These are phyloP conservation scores for Saccharomycopsis phalli DNA, from an alignment of 1,139 yeast genomes.

Conservation along the genomic window DNA sequence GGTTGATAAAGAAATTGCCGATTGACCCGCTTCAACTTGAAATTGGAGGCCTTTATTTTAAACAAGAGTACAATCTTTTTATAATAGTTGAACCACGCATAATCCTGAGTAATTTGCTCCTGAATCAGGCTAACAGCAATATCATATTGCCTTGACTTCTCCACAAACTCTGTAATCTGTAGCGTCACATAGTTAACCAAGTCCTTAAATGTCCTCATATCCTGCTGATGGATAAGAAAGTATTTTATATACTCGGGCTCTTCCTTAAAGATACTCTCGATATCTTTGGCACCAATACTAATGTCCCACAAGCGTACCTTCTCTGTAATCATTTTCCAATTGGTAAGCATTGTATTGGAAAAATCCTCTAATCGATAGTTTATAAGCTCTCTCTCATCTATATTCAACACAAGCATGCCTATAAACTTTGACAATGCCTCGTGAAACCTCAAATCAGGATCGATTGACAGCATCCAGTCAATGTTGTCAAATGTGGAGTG, in stretches of 20 bases:
- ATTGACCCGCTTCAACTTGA: slow-evolving; percentile 45
- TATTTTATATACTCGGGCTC: neutral
- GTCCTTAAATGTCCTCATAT: neutral
- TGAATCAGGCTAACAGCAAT: slow-evolving; percentile 28
- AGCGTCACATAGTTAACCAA: neutral
- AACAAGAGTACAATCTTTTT: slow-evolving; percentile 52
- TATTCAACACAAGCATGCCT: slow-evolving; percentile 44
- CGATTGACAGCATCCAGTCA: slow-evolving; percentile 49
- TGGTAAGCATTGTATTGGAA: neutral
- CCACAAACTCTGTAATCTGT: neutral
- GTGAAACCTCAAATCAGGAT: slow-evolving; percentile 46
- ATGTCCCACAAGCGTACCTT: neutral
- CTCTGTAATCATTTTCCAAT: too few species aligned
- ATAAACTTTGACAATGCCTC: slow-evolving; percentile 49
- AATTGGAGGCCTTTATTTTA: slow-evolving; percentile 46
- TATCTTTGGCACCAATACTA: neutral
- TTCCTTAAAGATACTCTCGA: neutral
- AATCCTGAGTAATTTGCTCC: slow-evolving; percentile 44
- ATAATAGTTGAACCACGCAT: slow-evolving; percentile 60
- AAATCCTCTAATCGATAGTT: slow-evolving; percentile 32
- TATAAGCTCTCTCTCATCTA: slow-evolving; percentile 48
- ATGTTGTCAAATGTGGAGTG: slow-evolving; percentile 55
- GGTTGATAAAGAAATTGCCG: slow-evolving; percentile 27
- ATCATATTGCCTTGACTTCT: neutral
- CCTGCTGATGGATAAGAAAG: neutral